Conservation (phyloP, 768 basidiomycete genomes). For the Clavulina sp. region DNA sequence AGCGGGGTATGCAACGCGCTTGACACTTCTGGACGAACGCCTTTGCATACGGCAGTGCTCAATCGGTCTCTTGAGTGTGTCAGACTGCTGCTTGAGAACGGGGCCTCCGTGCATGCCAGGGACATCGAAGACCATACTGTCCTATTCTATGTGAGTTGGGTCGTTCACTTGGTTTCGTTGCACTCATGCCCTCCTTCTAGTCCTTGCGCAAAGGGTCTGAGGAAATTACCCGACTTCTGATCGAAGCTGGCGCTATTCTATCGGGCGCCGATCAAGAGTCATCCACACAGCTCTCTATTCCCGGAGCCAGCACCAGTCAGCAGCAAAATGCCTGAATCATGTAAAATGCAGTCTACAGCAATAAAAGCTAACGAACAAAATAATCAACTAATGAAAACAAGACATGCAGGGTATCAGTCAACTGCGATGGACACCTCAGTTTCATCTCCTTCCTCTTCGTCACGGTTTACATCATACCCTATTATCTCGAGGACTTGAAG, state of each 20-base stretch:
- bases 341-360: too few relatives aligned
- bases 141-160: slow-evolving; percentile 46
- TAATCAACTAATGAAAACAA: too few relatives aligned
- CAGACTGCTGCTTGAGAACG: slow-evolving; percentile 41
- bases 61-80: slow-evolving; percentile 35
- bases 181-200: slow-evolving; percentile 20
- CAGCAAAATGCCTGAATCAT: too few relatives aligned
- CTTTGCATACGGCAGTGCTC: slow-evolving; percentile 63
- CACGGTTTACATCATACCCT: too few relatives aligned
- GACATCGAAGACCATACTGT: slow-evolving; percentile 70
- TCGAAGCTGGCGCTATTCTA: slow-evolving; percentile 52
- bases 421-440: too few relatives aligned
- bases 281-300: too few relatives aligned
- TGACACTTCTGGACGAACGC: slow-evolving; percentile 57
- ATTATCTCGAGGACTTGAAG: too few relatives aligned
- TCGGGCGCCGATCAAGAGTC: slow-evolving; percentile 13
- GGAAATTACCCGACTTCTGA: slow-evolving; percentile 40
- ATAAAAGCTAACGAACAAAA: too few relatives aligned
- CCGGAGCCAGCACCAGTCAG: too few relatives aligned
- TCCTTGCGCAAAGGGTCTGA: slow-evolving; percentile 58
- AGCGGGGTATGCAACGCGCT: slow-evolving; percentile 60
- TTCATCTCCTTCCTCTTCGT: too few relatives aligned
- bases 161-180: neutral
- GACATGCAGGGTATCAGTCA: too few relatives aligned
- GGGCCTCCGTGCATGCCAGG: slow-evolving; percentile 67